A percentile compares a stretch with the other conserved stretches of the same genome.
Evolutionary conservation across 2,329 filamentous ascomycete species (phyloP).

Genomic region (Cryphonectria parasitica): DNA sequence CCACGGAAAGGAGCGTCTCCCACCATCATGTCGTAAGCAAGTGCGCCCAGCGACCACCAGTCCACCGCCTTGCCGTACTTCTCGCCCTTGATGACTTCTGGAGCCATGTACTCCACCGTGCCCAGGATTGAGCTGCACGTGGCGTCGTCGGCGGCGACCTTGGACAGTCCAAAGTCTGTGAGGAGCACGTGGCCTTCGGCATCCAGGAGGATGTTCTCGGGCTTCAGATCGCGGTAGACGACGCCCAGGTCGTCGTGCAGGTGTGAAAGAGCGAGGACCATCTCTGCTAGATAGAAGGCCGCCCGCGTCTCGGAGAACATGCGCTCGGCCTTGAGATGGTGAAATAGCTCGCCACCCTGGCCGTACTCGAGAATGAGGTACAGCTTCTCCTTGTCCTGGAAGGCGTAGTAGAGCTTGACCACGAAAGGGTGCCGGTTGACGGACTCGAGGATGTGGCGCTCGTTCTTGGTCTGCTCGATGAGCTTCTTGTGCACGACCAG

Average conservation of each 20-base stretch:
- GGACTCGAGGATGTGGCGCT: conserved; percentile 91
- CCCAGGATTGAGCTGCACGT: conserved; percentile 88
- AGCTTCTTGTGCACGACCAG: conserved; percentile 94
- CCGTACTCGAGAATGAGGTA: conserved; percentile 98
- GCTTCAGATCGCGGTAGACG: conserved; percentile 95
- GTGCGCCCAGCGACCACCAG: conserved; percentile 97
- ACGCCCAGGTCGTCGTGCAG: conserved; percentile 91
- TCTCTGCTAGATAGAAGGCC: conserved; percentile 98
- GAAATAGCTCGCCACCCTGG: conserved; percentile 94
- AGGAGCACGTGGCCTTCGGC: conserved; percentile 88
- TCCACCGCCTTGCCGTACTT: conserved; percentile 94
- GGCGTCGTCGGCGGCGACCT: conserved; percentile 78
- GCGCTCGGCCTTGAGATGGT: conserved; percentile 88
- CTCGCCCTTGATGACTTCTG: conserved; percentile 85
- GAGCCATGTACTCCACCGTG: conserved; percentile 98
- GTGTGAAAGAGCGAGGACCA: conserved; percentile 91
- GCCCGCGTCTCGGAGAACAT: conserved; percentile 92
- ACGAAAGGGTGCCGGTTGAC: conserved; percentile 97
- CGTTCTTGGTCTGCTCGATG: conserved; percentile 96
- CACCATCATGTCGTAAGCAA: conserved; percentile 91
- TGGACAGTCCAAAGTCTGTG: conserved; percentile 96
- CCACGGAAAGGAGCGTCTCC: conserved; percentile 90
- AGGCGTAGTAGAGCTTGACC: conserved; percentile 97
- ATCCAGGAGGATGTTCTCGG: conserved; percentile 95
- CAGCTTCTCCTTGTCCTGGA: conserved; percentile 96